These are phyloP conservation scores for Cyberlindnera mrakii DNA, from an alignment of 805 yeast species.

Conservation along the genomic window DNA sequence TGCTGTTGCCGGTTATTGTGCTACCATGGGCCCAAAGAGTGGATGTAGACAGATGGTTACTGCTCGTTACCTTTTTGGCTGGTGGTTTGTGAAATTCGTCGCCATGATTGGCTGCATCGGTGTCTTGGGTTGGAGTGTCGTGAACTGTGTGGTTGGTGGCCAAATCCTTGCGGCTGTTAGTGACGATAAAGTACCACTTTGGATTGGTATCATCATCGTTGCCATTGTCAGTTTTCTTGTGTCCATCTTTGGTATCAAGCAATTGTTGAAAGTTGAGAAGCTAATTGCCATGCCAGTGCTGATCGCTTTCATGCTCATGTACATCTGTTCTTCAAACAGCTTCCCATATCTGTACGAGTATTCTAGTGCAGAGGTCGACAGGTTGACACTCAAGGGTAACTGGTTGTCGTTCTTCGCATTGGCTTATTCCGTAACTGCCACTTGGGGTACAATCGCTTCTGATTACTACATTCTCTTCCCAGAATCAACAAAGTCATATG, in stretches of 20 bases:
- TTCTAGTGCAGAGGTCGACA: conserved; percentile 27
- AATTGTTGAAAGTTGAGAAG: conserved; percentile 62
- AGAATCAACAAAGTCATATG: conserved; percentile 51
- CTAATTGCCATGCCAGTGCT: conserved; percentile 63
- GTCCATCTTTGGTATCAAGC: conserved; percentile 74
- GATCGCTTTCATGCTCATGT: conserved; percentile 60
- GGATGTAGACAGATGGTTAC: conserved; percentile 88
- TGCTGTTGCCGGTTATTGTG: conserved; percentile 72
- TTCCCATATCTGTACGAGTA: conserved; percentile 29
- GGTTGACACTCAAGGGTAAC: conserved; percentile 51
- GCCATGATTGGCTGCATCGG: conserved; percentile 69
- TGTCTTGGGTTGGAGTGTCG: conserved; percentile 89
- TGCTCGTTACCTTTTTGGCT: conserved; percentile 75
- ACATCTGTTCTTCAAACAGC: conserved; percentile 50
- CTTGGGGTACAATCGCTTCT: conserved; percentile 86
- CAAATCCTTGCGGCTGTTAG: conserved; percentile 68
- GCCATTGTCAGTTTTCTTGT: conserved; percentile 57
- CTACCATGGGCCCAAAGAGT: conserved; percentile 84
- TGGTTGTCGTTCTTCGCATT: conserved; percentile 69
- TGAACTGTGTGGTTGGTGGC: conserved; percentile 86
- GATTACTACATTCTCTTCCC: conserved; percentile 84
- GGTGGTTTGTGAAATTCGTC: conserved; percentile 76
- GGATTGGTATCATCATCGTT: conserved; percentile 70
- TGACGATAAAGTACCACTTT: conserved; percentile 58
- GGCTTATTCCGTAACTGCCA: conserved; percentile 71